phyloP scores from a whole-genome alignment of 495 filamentous ascomycete genomes.

The Platismatia glauca region DNA sequence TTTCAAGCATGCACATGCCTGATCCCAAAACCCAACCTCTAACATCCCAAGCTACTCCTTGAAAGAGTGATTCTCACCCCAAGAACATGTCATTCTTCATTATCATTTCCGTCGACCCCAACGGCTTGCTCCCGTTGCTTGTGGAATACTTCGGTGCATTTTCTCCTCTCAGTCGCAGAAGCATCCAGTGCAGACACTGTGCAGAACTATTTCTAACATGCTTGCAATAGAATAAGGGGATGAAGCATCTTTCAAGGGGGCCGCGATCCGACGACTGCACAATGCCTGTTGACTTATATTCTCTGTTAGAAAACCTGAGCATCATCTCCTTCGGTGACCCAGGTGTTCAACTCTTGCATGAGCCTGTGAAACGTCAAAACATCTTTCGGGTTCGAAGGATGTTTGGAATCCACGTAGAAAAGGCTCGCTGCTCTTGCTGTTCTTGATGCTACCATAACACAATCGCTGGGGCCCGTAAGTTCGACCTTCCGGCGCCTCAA shows the following conservation, averaged over 20 bases:
- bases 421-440: not conserved
- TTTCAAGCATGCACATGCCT: not conserved
- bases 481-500: too few relatives aligned
- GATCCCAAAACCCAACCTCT: not conserved
- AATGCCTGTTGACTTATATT: not conserved
- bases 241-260: too few relatives aligned
- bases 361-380: not conserved
- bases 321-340: not conserved
- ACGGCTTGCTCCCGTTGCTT: not conserved
- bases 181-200: not conserved
- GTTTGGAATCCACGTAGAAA: not conserved
- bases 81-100: not conserved
- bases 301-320: not conserved
- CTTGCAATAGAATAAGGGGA: not conserved
- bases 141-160: not conserved
- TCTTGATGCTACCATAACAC: not conserved
- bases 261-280: not conserved
- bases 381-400: not conserved
- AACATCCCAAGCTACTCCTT: not conserved
- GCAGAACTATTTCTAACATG: not conserved
- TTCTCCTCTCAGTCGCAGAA: not conserved
- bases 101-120: not conserved
- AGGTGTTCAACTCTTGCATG: not conserved
- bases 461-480: too few relatives aligned
- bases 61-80: not conserved